Evolutionary conservation across 1,139 yeast species (phyloP), one percentile per base, ranked within the genome.

Genomic region (Debaryomyces singareniensis): DNA sequence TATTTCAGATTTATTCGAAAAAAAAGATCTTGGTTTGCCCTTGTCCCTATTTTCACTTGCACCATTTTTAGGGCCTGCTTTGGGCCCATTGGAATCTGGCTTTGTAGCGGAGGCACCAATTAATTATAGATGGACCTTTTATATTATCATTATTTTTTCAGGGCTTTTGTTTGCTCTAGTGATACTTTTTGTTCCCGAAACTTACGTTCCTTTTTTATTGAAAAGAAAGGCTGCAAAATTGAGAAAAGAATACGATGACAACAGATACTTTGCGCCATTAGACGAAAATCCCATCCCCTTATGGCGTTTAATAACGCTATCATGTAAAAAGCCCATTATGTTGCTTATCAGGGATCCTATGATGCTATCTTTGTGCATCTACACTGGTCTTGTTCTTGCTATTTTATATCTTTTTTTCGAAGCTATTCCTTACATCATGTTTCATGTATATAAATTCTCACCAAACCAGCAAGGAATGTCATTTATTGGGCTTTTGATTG

Each of bases 391-490:
- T 30, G 59, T 72, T 2, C 55, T 78, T 29, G 79, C 80, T 0
- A 68, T 75, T 20, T 69, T 78, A 15, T 78, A 77, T 45, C 49
- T 77, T 43, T 78, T 75, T 47, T 78, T 78, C 41, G 74, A 75
- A 27, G 71, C 82, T 3, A 71, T 75, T 43, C 84, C 84, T 1
- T 68, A 68, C 35, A 71, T 71, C 14, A 75, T 71, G 43, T 42
- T 51, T 9, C 58, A 60, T 4, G 68, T 72, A 1, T 78, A 72
- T 43, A 42, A 49, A 9, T 73, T 76, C 42, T 40, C 47, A 9
- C 49, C 61, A 6, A 40, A 43, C 15, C 43, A 40, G 24, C 48
- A 51, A 21, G 82, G 80, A n/a, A 51, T 74, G 31, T 53, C 78
- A 1, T 77, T 75, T 42, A 31, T 75, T 12, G 78, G 80, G 2